Percentiles rank a stretch among this genome's conserved stretches.
phyloP scores from a whole-genome alignment of 306 rosid genomes.

The Lathyrus aphaca region DNA sequence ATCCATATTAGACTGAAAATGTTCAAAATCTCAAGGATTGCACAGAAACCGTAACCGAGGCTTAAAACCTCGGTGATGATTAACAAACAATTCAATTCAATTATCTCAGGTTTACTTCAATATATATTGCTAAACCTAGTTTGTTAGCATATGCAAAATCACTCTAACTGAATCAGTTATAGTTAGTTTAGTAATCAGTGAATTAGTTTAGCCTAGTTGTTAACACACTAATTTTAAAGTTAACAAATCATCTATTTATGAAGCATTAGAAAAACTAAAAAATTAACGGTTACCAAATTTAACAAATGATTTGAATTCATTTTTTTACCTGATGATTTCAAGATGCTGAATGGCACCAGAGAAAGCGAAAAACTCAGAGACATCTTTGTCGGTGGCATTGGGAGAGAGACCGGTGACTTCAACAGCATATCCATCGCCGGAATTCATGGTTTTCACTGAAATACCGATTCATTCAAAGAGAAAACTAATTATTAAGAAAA shows the following conservation, averaged over 20 bases:
- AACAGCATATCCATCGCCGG: slow-evolving; percentile 66
- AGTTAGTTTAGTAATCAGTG: neutral
- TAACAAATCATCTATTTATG: neutral
- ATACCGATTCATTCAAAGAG: neutral
- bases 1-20: neutral
- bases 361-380: slow-evolving; percentile 76
- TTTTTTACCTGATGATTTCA: slow-evolving; percentile 65
- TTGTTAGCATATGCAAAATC: neutral
- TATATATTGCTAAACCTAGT: neutral
- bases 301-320: neutral
- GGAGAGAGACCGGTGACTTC: slow-evolving; percentile 90
- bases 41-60: neutral
- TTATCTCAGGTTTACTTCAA: neutral
- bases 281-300: neutral
- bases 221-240: neutral
- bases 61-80: too few species aligned
- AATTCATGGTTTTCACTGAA: slow-evolving; percentile 47
- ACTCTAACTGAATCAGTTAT: slow-evolving; percentile 2
- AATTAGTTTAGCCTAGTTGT: slow-evolving; percentile 1
- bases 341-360: slow-evolving; percentile 72
- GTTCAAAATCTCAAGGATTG: neutral
- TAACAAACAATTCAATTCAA: too few species aligned
- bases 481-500: neutral
- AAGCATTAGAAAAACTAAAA: neutral
- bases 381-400: slow-evolving; percentile 68